Evolutionary conservation across 2,329 filamentous ascomycete species (phyloP), one percentile per base, ranked within the genome.

Genomic region (Alternaria infectoria): DNA sequence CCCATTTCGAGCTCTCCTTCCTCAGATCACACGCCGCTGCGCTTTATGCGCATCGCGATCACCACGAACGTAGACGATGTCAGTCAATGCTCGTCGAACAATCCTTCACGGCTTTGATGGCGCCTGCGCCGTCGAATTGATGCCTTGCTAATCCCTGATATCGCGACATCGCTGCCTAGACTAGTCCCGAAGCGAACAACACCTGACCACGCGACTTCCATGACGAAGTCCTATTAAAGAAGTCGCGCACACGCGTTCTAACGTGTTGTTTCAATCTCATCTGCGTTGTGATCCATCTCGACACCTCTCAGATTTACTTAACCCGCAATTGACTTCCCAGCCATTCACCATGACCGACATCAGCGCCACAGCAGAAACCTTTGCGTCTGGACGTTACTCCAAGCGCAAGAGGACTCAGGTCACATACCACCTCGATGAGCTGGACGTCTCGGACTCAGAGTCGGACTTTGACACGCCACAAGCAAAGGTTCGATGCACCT

Each of bases 401-500:
- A 79, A 79, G 61, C 75, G 77, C 59, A 79, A 79, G 71, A 68
- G 75, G 44, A 71, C 69, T 7, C 73, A 75, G 52, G 61, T 79
- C 58, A 73, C 69, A 21, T 78, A 79, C 57, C 67, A 66, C 28
- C 70, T 74, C 56, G 64, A 70, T n/a, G 68, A 71, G 12, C 44
- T 72, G 5, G 73, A 73, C 6, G 62, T 69, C 8, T 71, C 71
- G 6, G 69, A 74, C 6, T 50, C 25, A 2, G 70, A 73, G 7
- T 66, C 69, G 4, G 66, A 69, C 11, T 68, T 64, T 32, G 69
- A 71, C 26, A 54, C 40, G 32, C 69, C 67, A 5, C 62, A 59
- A 19, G 51, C 67, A 56, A 78, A 78, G 74, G 76, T 78, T 61
- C 52, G 64, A 61, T 36, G 44, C 30, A 57, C 32, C n/a, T 28